These are phyloP conservation scores for Dendrobium huoshanense DNA, from an alignment of 106 monocot species.

Conservation along the genomic window DNA sequence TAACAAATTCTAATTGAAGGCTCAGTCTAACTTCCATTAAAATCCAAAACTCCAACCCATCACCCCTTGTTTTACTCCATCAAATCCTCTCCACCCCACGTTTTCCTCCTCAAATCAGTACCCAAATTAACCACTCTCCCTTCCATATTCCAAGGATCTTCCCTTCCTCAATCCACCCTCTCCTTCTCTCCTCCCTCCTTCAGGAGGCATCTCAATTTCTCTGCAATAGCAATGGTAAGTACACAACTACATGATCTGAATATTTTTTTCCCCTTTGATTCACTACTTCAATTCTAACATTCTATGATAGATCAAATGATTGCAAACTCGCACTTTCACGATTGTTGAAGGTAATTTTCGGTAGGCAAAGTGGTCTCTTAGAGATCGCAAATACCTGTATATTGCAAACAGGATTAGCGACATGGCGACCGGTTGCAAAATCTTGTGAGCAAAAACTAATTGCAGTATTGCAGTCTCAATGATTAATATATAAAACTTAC, in stretches of 20 bases:
- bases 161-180: not conserved
- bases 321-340: not conserved
- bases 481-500: no score
- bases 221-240: conserved; percentile 13
- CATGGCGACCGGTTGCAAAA: no score
- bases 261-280: no score
- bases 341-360: not conserved
- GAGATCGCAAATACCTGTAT: no score
- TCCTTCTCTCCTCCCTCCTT: not conserved
- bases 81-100: conserved; percentile 1
- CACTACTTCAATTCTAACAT: not conserved
- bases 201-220: not conserved
- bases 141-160: not conserved
- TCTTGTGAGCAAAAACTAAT: no score
- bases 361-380: no score
- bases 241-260: not conserved
- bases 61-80: not conserved
- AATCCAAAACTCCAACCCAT: no score
- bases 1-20: no score
- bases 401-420: no score
- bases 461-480: no score
- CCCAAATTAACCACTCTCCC: not conserved
- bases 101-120: not conserved
- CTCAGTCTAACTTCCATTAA: not conserved
- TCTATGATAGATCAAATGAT: not conserved